These are phyloP conservation scores for Quercus alba DNA, from an alignment of 306 rosid genomes.

Conservation along the genomic window DNA sequence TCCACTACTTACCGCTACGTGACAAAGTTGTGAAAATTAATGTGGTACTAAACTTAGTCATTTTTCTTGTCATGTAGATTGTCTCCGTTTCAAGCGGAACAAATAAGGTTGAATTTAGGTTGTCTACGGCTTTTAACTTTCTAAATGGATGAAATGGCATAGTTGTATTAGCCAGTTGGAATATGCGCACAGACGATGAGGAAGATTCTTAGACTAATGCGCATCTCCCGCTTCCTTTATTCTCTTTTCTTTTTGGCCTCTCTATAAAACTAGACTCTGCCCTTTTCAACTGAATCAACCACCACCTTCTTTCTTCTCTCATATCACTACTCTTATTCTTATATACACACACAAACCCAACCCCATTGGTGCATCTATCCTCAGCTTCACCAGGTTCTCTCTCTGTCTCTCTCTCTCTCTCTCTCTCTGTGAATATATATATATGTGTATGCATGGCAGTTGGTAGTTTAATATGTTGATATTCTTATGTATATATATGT, in stretches of 20 bases:
- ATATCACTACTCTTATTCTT: not conserved
- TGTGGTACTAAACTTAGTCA: too few relatives aligned
- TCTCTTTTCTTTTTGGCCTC: constrained; percentile 17
- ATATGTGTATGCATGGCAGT: not conserved
- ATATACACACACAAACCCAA: not conserved
- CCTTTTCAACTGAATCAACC: constrained; percentile 24
- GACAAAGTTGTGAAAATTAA: too few relatives aligned
- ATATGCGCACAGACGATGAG: constrained; percentile 36
- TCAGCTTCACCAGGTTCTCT: constrained; percentile 40
- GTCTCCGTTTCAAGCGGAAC: not conserved
- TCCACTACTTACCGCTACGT: accelerated
- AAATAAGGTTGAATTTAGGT: not conserved
- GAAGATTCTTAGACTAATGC: constrained; percentile 49
- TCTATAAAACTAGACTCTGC: not conserved
- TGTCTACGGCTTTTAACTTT: not conserved
- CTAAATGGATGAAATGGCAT: not conserved
- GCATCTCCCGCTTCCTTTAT: constrained; percentile 44
- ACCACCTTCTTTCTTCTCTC: not conserved
- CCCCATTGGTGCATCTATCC: constrained; percentile 11
- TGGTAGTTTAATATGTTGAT: not conserved
- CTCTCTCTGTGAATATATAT: not conserved
- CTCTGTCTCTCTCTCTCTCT: not conserved
- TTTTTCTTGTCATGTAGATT: too few relatives aligned
- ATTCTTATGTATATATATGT: not conserved
- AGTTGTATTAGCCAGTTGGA: constrained; percentile 2